Percentiles rank a stretch among this genome's conserved stretches.
These are phyloP conservation scores for Exophiala calicioides DNA, from an alignment of 2,329 filamentous ascomycete genomes.

Conservation along the genomic window DNA sequence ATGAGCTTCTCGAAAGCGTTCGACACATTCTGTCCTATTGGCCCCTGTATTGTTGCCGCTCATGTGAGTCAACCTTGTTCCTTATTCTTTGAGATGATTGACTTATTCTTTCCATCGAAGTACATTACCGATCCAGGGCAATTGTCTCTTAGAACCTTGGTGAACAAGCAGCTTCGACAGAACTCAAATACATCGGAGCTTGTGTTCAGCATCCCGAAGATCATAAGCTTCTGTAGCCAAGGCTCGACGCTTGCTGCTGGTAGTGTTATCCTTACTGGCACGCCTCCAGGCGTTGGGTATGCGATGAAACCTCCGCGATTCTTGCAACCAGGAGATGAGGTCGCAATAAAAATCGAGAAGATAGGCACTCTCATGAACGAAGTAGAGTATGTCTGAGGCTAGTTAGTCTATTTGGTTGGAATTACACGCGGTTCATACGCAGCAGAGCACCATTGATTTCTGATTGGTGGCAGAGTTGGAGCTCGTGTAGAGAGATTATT, in stretches of 20 bases:
- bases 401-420: too few relatives aligned
- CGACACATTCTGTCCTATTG: constrained; percentile 72
- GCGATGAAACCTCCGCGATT: not conserved
- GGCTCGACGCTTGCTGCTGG: constrained; percentile 41
- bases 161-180: constrained; percentile 42
- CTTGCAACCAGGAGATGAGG: not conserved
- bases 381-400: not conserved
- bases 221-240: constrained; percentile 38
- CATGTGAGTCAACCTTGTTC: constrained; percentile 37
- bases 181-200: constrained; percentile 39
- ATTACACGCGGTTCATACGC: too few relatives aligned
- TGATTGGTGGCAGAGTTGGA: too few relatives aligned
- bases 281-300: constrained; percentile 44
- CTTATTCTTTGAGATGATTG: too few relatives aligned
- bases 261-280: constrained; percentile 44
- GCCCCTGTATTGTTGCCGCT: constrained; percentile 67
- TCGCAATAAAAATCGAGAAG: not conserved
- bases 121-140: constrained; percentile 36
- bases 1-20: constrained; percentile 74
- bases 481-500: too few relatives aligned
- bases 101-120: constrained; percentile 34
- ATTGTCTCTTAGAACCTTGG: constrained; percentile 35
- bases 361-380: not conserved
- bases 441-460: too few relatives aligned
- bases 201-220: constrained; percentile 41